Percentiles rank a stretch among this genome's conserved stretches.
Conservation (phyloP, 179 eudicot genomes). For the Sideroxylon spinosum region DNA sequence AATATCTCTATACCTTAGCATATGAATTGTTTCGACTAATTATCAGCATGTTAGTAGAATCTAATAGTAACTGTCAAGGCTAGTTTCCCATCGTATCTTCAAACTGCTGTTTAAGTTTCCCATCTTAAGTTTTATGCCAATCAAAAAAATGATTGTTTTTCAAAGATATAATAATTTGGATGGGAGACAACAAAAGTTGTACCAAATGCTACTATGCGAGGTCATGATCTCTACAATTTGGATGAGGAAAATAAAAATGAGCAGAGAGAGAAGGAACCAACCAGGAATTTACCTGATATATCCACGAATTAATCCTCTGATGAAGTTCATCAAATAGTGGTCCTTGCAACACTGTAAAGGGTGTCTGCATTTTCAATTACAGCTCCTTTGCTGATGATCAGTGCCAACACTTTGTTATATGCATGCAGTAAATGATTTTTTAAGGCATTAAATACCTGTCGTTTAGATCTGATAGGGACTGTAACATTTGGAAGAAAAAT, state of each 20-base stretch:
- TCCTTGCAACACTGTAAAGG: slow-evolving; percentile 60
- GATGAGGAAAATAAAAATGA: neutral
- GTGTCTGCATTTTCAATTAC: slow-evolving; percentile 38
- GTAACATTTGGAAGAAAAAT: slow-evolving; percentile 86
- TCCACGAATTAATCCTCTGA: slow-evolving; percentile 73
- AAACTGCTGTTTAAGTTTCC: neutral
- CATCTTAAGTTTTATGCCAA: too few species aligned
- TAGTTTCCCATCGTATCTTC: neutral
- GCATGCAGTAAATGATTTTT: neutral
- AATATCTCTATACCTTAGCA: neutral
- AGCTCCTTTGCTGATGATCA: neutral
- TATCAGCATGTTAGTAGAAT: neutral
- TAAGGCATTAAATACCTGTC: slow-evolving; percentile 35
- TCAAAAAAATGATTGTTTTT: neutral
- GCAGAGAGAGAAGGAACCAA: neutral
- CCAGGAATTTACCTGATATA: slow-evolving; percentile 64
- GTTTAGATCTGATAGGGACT: slow-evolving; percentile 33
- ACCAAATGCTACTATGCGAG: too few species aligned
- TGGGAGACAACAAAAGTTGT: too few species aligned
- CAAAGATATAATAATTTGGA: neutral
- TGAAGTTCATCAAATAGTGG: slow-evolving; percentile 84
- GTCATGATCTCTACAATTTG: neutral
- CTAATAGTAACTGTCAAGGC: neutral
- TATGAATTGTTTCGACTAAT: neutral
- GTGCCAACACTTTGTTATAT: neutral